Conservation (phyloP, 345 rosid species). For the Kandelia obovata region DNA sequence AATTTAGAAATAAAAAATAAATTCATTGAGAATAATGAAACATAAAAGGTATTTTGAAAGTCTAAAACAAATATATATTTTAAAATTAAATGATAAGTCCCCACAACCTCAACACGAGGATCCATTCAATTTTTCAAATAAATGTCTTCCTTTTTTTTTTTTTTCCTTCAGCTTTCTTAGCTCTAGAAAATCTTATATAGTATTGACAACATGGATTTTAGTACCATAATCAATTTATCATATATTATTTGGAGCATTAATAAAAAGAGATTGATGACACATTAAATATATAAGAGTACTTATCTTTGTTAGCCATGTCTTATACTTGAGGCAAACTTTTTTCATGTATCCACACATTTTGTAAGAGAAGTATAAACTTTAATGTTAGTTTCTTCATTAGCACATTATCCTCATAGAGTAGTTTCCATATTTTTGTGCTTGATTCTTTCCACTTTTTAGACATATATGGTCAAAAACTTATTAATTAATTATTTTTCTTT, state of each 20-base stretch:
- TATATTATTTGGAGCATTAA: background rate
- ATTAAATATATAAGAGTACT: background rate
- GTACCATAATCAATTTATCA: background rate
- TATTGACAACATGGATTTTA: background rate
- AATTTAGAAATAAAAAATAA: slow-evolving; percentile 4
- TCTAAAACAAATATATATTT: background rate
- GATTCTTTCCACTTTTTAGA: too few relatives aligned
- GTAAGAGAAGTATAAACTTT: too few relatives aligned
- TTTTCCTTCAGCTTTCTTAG: background rate
- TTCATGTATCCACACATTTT: background rate
- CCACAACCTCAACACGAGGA: background rate
- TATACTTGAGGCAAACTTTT: too few relatives aligned
- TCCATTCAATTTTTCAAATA: background rate
- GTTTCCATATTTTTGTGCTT: too few relatives aligned
- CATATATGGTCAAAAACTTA: too few relatives aligned
- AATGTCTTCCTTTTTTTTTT: background rate
- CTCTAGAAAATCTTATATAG: background rate
- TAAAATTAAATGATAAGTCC: background rate
- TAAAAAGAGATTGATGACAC: background rate
- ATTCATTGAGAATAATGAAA: slow-evolving; percentile 4
- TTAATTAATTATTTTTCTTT: too few relatives aligned
- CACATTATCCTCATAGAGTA: too few relatives aligned
- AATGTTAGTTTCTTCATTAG: too few relatives aligned
- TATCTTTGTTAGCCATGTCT: background rate
- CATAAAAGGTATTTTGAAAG: slow-evolving; percentile 1